Evolutionary conservation across 2,329 filamentous ascomycete genomes (phyloP).

Genomic region (Amauroascus niger): DNA sequence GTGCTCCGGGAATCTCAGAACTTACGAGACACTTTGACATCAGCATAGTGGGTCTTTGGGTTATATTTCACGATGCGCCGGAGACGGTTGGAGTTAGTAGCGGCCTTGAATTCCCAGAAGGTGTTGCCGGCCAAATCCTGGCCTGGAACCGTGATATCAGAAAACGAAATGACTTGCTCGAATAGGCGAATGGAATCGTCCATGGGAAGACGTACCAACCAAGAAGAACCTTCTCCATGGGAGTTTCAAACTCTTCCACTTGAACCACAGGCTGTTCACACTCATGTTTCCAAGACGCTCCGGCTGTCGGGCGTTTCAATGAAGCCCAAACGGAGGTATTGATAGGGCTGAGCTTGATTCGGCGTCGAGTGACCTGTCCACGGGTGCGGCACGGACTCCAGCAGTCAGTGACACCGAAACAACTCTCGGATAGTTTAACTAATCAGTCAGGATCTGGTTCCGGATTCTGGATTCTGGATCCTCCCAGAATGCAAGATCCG

Average conservation of each 20-base stretch:
- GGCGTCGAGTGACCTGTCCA: no score
- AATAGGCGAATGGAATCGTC: neutral
- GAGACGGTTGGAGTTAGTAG: constrained; percentile 43
- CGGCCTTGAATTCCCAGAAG: constrained; percentile 57
- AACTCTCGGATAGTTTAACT: no score
- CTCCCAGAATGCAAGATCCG: no score
- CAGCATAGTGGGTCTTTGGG: constrained; percentile 45
- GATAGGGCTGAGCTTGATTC: no score
- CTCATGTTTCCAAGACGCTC: constrained; percentile 5
- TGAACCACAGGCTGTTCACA: constrained; percentile 47
- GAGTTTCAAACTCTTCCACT: constrained; percentile 53
- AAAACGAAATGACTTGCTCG: constrained; percentile 7
- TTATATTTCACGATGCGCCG: constrained; percentile 51
- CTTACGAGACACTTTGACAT: constrained; percentile 52
- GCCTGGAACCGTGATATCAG: constrained; percentile 33
- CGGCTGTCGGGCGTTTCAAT: neutral
- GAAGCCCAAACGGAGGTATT: no score
- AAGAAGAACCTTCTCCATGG: constrained; percentile 54
- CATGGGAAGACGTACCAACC: constrained; percentile 39
- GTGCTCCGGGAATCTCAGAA: neutral
- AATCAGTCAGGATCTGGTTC: no score
- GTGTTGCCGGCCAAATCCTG: constrained; percentile 55
- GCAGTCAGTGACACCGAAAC: no score
- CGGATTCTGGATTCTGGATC: no score
- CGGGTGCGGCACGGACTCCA: no score